These are phyloP conservation scores for Candida quercuum DNA, from an alignment of 805 yeast genomes.

Conservation along the genomic window DNA sequence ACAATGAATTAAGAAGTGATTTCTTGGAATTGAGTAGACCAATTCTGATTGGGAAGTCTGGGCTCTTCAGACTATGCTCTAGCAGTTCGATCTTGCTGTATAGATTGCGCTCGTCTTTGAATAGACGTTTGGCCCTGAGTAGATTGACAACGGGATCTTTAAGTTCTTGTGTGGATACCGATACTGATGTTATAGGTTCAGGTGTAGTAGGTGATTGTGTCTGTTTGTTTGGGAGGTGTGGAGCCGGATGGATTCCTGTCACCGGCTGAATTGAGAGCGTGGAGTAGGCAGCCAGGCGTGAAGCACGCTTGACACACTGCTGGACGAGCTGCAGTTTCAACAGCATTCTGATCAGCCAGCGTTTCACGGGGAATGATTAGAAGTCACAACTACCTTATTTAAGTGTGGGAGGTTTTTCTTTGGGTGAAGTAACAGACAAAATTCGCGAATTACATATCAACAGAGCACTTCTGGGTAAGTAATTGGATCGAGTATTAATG, in stretches of 20 bases:
- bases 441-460: no score
- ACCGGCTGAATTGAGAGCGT: background rate
- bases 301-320: background rate
- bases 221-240: background rate
- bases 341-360: no score
- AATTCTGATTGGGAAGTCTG: conserved; percentile 21
- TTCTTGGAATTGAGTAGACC: conserved; percentile 23
- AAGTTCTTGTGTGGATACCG: background rate
- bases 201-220: background rate
- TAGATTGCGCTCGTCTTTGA: conserved; percentile 19
- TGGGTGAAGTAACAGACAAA: no score
- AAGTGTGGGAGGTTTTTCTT: no score
- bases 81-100: conserved; percentile 23
- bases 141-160: conserved; percentile 14
- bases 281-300: background rate
- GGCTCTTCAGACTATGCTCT: conserved; percentile 7
- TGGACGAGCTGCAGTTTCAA: no score
- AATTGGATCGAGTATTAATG: no score
- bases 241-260: background rate
- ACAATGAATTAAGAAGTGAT: conserved; percentile 22
- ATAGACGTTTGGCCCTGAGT: conserved; percentile 11
- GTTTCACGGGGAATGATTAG: no score
- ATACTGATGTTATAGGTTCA: background rate
- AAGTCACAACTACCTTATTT: no score
- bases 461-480: no score